Base-by-base conservation (phyloP, 148 eudicot genomes). In the Nyssa sinensis region DNA sequence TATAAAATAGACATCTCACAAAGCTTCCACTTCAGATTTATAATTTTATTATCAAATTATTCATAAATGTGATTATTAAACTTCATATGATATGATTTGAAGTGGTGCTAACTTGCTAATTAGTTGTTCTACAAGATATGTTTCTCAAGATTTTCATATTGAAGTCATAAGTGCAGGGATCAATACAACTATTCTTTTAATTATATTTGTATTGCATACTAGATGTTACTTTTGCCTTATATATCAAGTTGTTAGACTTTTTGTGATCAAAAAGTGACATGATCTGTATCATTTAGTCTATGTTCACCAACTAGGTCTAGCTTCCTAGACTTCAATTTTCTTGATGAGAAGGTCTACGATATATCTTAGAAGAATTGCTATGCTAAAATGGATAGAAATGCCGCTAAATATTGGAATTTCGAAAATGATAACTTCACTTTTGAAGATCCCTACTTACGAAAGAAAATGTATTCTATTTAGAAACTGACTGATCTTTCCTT, bases 361-460 rank as follows among this genome's bases (percentile, higher is more conserved):
- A 41, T 37, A 16, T 71, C 73, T 37, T 66, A 73, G 72, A 74
- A 74, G 61, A 69, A 55, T 29, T 31, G 78, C 66, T 28, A 60
- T 24, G 27, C 44, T 33, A 60, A 65, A 39, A 72, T 57, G 6
- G 62, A 80, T 78, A 53, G 33, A 29, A 35, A 41, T 59, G 77
- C 58, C 72, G 47, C 59, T 75, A 83, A 82, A 75, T 65, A 47
- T 73, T 77, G 71, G 67, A 62, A 66, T 69, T 29, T 51, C 49
- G 74, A 74, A 69, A 69, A 69, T 49, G 75, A 67, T 35, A 77
- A 78, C 60, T 77, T 85, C 11, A 33, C 49, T 66, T 67, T 69
- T 65, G 74, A 73, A 60, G 78, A 53, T 83, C 49, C 73, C 57
- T 33, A 44, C 73, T 19, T 49, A 24, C 62, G 59, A 62, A 72